Evolutionary conservation across 805 yeast genomes (phyloP).

Genomic region (Ogataea siamensis): DNA sequence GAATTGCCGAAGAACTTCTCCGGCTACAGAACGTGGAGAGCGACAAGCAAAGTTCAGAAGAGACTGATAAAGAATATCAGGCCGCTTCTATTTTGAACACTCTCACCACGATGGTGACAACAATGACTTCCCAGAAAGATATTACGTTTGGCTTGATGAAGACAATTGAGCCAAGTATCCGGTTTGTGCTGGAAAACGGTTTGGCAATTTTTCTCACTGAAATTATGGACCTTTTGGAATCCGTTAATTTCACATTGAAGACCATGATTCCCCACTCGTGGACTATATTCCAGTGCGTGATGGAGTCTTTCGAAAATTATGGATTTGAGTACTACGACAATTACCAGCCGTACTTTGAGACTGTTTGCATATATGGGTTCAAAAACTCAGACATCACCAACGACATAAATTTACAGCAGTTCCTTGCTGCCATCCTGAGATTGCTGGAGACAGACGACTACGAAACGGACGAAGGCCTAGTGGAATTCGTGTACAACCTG

Average conservation of each 20-base stretch:
- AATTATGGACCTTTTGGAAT: constrained; percentile 65
- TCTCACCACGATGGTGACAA: constrained; percentile 72
- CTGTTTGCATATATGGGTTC: constrained; percentile 47
- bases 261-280: constrained; percentile 43
- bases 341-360: constrained; percentile 48
- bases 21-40: constrained; percentile 33
- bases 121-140: constrained; percentile 75
- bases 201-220: constrained; percentile 76
- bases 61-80: constrained; percentile 73
- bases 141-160: constrained; percentile 64
- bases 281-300: constrained; percentile 41
- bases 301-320: constrained; percentile 49
- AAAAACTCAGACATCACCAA: constrained; percentile 16
- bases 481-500: constrained; percentile 23
- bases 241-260: constrained; percentile 62
- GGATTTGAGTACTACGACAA: constrained; percentile 50
- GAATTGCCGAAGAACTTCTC: constrained; percentile 63
- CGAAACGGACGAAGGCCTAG: constrained; percentile 22
- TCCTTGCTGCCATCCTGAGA: constrained; percentile 23
- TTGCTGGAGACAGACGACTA: constrained; percentile 20
- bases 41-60: constrained; percentile 33
- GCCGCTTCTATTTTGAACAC: constrained; percentile 81
- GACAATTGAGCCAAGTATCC: constrained; percentile 66
- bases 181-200: constrained; percentile 61
- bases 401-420: constrained; percentile 21